Percentiles rank a stretch among this genome's conserved stretches.
Conservation (phyloP, 202 grass and related monocot species). For the Bolboschoenoplectus hybrid region DNA sequence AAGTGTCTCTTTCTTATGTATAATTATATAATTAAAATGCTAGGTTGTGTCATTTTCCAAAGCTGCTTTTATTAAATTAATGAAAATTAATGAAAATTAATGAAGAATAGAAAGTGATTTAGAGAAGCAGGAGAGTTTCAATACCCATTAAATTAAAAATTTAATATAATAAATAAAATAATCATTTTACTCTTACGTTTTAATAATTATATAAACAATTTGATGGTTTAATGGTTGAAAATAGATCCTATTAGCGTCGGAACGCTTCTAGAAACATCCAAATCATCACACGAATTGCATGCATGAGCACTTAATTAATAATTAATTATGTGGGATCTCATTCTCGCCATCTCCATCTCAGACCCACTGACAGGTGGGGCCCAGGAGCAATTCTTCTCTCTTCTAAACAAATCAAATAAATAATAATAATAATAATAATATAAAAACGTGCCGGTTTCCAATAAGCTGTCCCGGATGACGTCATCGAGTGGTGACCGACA, state of each 20-base stretch:
- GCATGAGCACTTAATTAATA: neutral
- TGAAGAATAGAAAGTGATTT: neutral
- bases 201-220: too few relatives aligned
- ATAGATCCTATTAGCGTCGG: too few relatives aligned
- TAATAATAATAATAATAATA: too few relatives aligned
- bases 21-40: neutral
- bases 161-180: too few relatives aligned
- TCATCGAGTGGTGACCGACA: constrained; percentile 36
- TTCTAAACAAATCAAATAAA: neutral
- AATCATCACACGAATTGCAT: constrained; percentile 29
- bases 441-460: neutral
- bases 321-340: neutral
- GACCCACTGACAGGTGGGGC: neutral
- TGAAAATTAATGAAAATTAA: neutral
- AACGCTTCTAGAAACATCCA: constrained; percentile 6
- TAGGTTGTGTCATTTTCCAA: constrained; percentile 21
- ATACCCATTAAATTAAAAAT: too few relatives aligned
- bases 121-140: neutral
- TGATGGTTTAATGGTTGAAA: too few relatives aligned
- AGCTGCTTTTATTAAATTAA: neutral
- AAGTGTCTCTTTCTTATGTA: constrained; percentile 16
- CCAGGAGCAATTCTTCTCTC: neutral
- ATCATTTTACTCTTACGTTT: too few relatives aligned
- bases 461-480: neutral
- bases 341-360: neutral